Evolutionary conservation across 805 yeast species (phyloP).

Genomic region (Kodamaea laetipori): DNA sequence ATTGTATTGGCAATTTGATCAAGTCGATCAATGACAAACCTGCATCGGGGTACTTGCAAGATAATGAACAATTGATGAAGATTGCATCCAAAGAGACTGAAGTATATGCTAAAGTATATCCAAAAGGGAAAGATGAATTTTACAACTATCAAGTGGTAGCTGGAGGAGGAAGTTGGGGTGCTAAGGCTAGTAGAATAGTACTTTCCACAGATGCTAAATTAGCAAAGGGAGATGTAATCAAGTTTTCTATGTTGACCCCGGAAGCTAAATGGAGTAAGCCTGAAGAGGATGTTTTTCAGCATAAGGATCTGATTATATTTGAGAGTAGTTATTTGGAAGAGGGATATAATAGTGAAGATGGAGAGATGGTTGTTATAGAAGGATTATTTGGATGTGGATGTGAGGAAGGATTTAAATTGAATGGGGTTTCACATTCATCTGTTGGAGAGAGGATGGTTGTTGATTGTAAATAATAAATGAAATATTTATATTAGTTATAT

Average conservation of each 20-base stretch:
- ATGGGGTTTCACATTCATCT: conserved; percentile 32
- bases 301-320: conserved; percentile 18
- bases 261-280: conserved; percentile 24
- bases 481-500: too few species aligned
- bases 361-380: conserved; percentile 13
- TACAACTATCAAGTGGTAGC: conserved; percentile 58
- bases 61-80: conserved; percentile 40
- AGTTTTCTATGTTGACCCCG: conserved; percentile 49
- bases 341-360: conserved; percentile 18
- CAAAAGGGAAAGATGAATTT: conserved; percentile 15
- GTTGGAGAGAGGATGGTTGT: conserved; percentile 27
- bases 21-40: conserved; percentile 55
- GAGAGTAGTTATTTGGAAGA: conserved; percentile 38
- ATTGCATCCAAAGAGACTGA: conserved; percentile 46
- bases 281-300: conserved; percentile 3
- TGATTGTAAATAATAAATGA: not conserved
- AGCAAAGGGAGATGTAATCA: conserved; percentile 46
- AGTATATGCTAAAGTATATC: conserved; percentile 38
- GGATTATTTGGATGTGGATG: conserved; percentile 34
- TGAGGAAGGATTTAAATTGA: conserved; percentile 31
- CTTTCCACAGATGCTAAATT: conserved; percentile 58
- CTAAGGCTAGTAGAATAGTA: conserved; percentile 65
- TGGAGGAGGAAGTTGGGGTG: conserved; percentile 80
- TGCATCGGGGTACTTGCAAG: conserved; percentile 59
- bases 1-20: conserved; percentile 57